Percentiles rank a stretch among this genome's conserved stretches.
phyloP scores from a whole-genome alignment of 495 filamentous ascomycete genomes.

The Amniculicola lignicola region DNA sequence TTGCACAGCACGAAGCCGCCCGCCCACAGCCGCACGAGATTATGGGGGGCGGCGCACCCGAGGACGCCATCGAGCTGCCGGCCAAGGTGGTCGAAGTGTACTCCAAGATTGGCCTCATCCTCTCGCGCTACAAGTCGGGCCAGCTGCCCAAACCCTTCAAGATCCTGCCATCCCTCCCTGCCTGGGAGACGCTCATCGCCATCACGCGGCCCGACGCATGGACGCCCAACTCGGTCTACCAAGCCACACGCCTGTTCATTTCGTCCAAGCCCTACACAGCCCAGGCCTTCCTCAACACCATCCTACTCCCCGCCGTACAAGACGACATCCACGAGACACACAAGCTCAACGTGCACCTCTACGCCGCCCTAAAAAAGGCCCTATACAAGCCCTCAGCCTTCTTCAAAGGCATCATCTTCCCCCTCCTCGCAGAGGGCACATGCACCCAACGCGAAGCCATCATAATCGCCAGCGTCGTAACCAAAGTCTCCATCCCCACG shows the following conservation, averaged over 20 bases:
- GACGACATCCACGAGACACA: constrained; percentile 84
- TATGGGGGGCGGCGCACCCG: constrained; percentile 40
- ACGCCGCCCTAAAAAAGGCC: constrained; percentile 84
- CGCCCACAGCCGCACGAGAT: constrained; percentile 7
- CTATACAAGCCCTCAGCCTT: constrained; percentile 95
- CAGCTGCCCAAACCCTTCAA: constrained; percentile 97
- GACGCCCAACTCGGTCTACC: constrained; percentile 84
- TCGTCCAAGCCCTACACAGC: constrained; percentile 71
- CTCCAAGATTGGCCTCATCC: constrained; percentile 83
- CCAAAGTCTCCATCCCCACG: constrained; percentile 76
- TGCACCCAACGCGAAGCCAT: constrained; percentile 89
- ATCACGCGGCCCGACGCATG: constrained; percentile 79
- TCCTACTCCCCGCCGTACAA: constrained; percentile 82
- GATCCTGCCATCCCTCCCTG: constrained; percentile 83
- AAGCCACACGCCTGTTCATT: constrained; percentile 84
- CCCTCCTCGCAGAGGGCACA: constrained; percentile 69
- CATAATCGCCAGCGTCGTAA: constrained; percentile 79
- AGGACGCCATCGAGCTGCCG: constrained; percentile 81
- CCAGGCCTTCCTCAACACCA: constrained; percentile 74
- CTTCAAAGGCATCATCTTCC: constrained; percentile 95
- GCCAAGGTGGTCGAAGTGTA: constrained; percentile 93
- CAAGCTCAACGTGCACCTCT: constrained; percentile 93
- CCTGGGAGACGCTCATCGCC: constrained; percentile 82
- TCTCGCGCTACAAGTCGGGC: constrained; percentile 91
- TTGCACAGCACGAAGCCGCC: constrained; percentile 82